Conservation (phyloP, 78 protist genomes). For the Dictyostelium purpureum region DNA sequence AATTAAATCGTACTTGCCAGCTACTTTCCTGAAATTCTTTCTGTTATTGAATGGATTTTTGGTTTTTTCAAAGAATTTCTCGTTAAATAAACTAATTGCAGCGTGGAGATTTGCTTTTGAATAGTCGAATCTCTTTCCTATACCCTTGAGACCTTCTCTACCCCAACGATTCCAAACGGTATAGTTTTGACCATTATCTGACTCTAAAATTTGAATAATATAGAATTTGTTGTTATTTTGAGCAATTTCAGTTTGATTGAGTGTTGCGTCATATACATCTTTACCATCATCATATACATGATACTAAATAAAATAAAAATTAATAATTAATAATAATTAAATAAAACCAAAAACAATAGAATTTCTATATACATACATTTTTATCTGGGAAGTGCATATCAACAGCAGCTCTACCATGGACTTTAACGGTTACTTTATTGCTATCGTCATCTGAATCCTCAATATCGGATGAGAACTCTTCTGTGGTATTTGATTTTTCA, state of each 20-base stretch:
- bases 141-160: slow-evolving; percentile 70
- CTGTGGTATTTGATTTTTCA: neutral
- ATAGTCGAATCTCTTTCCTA: neutral
- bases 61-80: slow-evolving; percentile 84
- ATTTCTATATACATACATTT: neutral
- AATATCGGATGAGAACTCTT: slow-evolving; percentile 34
- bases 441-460: slow-evolving; percentile 17
- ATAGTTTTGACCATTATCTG: slow-evolving; percentile 41
- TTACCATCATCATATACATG: slow-evolving; percentile 82
- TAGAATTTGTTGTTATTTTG: slow-evolving; percentile 89
- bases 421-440: neutral
- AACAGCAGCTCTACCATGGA: slow-evolving; percentile 83
- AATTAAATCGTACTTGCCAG: slow-evolving; percentile 83
- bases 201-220: slow-evolving; percentile 85
- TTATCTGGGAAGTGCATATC: slow-evolving; percentile 32
- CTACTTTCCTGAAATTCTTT: slow-evolving; percentile 31
- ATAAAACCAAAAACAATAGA: neutral
- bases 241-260: slow-evolving; percentile 89
- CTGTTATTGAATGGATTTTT: slow-evolving; percentile 45
- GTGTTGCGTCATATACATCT: slow-evolving; percentile 78
- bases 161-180: slow-evolving; percentile 89
- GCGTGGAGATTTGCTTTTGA: neutral
- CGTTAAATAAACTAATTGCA: slow-evolving; percentile 14
- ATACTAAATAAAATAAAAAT: neutral
- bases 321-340: neutral